Evolutionary conservation across 345 rosid species (phyloP).

Genomic region (Camelina neglecta): DNA sequence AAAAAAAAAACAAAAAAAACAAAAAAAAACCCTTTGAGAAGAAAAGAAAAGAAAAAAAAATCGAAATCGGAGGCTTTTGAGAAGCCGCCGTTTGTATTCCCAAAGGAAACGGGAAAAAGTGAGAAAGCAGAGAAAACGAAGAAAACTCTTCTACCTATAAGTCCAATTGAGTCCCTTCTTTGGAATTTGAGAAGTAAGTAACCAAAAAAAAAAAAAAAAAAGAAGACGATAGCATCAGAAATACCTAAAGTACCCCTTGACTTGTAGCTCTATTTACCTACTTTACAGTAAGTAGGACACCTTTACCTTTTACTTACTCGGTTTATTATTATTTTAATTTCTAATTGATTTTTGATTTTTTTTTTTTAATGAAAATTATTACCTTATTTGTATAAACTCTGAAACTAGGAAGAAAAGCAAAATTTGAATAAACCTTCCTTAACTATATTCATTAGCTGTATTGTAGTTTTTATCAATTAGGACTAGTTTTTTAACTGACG

Average conservation of each 20-base stretch:
- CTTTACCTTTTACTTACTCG: constrained; percentile 20
- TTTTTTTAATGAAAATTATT: neutral
- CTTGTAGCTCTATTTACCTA: constrained; percentile 14
- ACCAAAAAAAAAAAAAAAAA: neutral
- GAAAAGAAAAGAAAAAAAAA: neutral
- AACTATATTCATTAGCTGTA: constrained; percentile 25
- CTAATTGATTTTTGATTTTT: neutral
- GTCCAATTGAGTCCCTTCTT: constrained; percentile 22
- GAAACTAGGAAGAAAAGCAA: constrained; percentile 8
- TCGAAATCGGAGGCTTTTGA: constrained; percentile 36
- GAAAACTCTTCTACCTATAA: neutral
- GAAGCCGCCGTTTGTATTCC: constrained; percentile 44
- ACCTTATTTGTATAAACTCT: constrained; percentile 27
- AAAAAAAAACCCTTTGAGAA: neutral
- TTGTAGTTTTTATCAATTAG: neutral
- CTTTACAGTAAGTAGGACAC: neutral
- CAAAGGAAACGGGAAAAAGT: constrained; percentile 24
- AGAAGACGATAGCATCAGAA: neutral
- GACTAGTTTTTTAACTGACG: neutral
- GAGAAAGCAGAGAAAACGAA: constrained; percentile 23
- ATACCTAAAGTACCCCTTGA: constrained; percentile 31
- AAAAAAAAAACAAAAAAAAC: neutral
- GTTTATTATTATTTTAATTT: neutral
- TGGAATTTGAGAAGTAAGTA: neutral
- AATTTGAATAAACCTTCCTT: neutral